Conservation (phyloP, 1,284 basidiomycete species). For the Volvariella surrecta region DNA sequence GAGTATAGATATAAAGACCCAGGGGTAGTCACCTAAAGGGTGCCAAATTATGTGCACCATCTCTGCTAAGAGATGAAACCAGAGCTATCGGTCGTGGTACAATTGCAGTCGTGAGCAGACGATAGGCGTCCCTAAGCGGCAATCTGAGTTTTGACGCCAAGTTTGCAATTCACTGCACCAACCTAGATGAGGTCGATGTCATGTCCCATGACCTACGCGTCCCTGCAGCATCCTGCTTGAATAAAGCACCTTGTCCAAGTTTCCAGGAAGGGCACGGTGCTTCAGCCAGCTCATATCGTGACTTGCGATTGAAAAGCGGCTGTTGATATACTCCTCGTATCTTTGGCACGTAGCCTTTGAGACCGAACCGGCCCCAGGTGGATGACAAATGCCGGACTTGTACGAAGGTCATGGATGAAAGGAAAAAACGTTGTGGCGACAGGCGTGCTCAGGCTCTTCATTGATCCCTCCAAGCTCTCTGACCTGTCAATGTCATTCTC, state of each 20-base stretch:
- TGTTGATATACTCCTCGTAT: background rate
- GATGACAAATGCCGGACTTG: no score
- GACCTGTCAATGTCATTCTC: constrained; percentile 20
- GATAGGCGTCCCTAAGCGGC: constrained; percentile 46
- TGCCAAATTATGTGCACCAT: constrained; percentile 58
- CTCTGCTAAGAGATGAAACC: constrained; percentile 51
- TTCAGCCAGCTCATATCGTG: constrained; percentile 31
- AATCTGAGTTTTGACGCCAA: no score
- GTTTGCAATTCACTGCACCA: no score
- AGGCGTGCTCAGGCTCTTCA: no score
- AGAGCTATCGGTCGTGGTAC: constrained; percentile 71
- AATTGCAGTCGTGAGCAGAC: constrained; percentile 59
- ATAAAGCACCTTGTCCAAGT: constrained; percentile 36
- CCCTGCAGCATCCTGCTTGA: constrained; percentile 20
- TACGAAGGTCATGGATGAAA: no score
- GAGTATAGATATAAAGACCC: no score
- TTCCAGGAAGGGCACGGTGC: constrained; percentile 45
- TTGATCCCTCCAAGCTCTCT: no score
- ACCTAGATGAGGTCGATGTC: constrained; percentile 23
- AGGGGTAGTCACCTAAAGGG: constrained; percentile 44
- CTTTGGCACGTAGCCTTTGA: no score
- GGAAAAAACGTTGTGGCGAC: no score
- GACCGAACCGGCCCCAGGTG: no score
- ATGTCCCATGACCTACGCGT: constrained; percentile 40
- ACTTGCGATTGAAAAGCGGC: constrained; percentile 23